Evolutionary conservation across 441 rosid species (phyloP), one percentile per base, ranked within the genome.

Genomic region (Metrosideros polymorpha): DNA sequence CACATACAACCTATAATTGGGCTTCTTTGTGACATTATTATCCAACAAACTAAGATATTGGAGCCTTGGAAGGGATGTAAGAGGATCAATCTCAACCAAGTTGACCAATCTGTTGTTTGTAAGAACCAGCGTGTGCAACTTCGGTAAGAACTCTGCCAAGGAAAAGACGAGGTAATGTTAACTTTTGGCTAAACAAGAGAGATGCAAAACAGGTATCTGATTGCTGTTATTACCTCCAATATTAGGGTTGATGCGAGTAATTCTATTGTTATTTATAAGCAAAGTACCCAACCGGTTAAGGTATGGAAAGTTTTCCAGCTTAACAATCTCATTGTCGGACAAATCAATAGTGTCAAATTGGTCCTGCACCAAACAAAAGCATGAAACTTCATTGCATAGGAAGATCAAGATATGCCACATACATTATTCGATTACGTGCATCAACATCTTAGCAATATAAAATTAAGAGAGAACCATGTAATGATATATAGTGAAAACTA

Each of bases 261-360:
- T 93, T 87, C 99, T 91, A 88, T 98, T 98, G 93, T 95, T 96
- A 85, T 95, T 98, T 42, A 98, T 90, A 89, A 98, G 88, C 89
- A 98, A 89, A 86, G 98, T 95, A 82, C 99, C 99, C 93, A 96
- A 89, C 15, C 99, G 98, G 71, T 92, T 93, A 86, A 98, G 99
- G 90, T 91, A 89, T 6, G 98, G 99, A 85, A 98, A 92, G 90
- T 96, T 95, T 86, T 98, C 99, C 51, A 98, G 98, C 94, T 98
- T 98, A 71, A 98, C 99, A 85, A 98, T 98, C 95, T 98, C 99
- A 89, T 98, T 98, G 88, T 98, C 99, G 18, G 99, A 94, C 89
- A 98, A 92, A 93, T 98, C 99, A 25, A 98, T 82, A 32, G 99
- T 96, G 92, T 98, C 99, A 45, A 98, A 98, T 93, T 98, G 99